phyloP scores from a whole-genome alignment of 176 grass and related monocot genomes.

The Carex pumila region DNA sequence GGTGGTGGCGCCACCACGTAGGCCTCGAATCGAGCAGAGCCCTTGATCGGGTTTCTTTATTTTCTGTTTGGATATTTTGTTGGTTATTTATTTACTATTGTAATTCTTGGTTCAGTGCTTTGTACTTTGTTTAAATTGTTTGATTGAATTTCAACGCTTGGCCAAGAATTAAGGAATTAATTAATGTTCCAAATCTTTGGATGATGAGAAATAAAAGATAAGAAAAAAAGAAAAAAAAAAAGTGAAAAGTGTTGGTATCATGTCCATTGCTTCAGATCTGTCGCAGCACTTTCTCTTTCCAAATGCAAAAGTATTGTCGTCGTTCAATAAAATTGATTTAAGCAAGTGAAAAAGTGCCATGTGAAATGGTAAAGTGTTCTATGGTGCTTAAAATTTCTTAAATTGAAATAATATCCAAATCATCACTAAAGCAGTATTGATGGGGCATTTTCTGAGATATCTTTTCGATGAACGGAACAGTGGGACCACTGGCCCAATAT shows the following conservation, averaged over 20 bases:
- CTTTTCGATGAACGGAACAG: neutral
- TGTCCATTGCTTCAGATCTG: constrained; percentile 10
- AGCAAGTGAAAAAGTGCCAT: neutral
- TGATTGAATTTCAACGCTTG: neutral
- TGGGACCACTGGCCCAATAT: neutral
- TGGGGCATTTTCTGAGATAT: neutral
- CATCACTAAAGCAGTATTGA: neutral
- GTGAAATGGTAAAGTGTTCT: neutral
- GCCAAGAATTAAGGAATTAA: neutral
- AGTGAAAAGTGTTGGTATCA: neutral
- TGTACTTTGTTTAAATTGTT: constrained; percentile 34
- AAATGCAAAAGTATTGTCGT: neutral
- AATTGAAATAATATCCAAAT: neutral
- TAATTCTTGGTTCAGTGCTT: constrained; percentile 40
- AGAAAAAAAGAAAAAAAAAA: neutral
- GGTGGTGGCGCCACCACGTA: constrained; percentile 60
- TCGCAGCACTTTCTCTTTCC: constrained; percentile 6
- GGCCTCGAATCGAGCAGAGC: constrained; percentile 54
- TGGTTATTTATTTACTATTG: constrained; percentile 3
- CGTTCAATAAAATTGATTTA: constrained; percentile 5
- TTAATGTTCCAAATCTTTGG: neutral
- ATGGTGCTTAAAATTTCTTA: neutral
- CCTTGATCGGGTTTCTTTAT: constrained; percentile 32
- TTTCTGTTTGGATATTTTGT: constrained; percentile 28
- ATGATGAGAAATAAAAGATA: constrained; percentile 11